Evolutionary conservation across 2,329 filamentous ascomycete genomes (phyloP), one percentile per base, ranked within the genome.

Genomic region (Fusarium gaditjirri): DNA sequence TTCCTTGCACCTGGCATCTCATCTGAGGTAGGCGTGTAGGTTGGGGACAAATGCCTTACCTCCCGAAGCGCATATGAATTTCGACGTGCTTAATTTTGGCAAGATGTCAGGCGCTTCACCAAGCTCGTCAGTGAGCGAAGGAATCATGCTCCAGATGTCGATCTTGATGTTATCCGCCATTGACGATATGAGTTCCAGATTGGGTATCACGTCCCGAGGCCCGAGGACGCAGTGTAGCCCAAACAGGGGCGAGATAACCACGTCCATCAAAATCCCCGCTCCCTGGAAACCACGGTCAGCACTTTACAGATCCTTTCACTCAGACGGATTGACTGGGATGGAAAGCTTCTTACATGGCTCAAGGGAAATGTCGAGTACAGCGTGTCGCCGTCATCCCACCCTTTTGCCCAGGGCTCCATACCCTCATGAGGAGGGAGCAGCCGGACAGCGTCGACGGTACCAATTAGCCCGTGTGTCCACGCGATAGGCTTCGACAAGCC

Each of bases 191-290:
- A 84, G 72, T 2, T 77, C 72, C 6, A 83, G 74, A 46, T 82
- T 83, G 2, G 81, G 80, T 1, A 83, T 65, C 4, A 82, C 76
- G 5, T 73, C 75, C 6, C 68, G 49, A 3, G 82, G 82, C 0
- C 82, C 82, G 17, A 84, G 55, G 23, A 84, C 56, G 50, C 81
- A 82, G 13, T 78, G 80, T 2, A 83, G 61, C 13, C 73, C 66
- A 33, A 80, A 83, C 3, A 83, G 74, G 0, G 79, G 74, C 1
- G 82, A 81, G 69, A 83, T 75, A 1, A 83, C 46, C 19, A 84
- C 80, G 60, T 84, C 66, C 81, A 83, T 83, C 25, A 84, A 80
- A 9, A 83, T 80, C 7, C 82, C 83, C 1, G 83, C 82, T 5
- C 80, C 81, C 81, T 50, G n/a, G 25, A 2, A 8, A 4, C 9